Percentiles rank a stretch among this genome's conserved stretches.
Conservation (phyloP, 1,284 basidiomycete genomes). For the Athelia psychrophila region DNA sequence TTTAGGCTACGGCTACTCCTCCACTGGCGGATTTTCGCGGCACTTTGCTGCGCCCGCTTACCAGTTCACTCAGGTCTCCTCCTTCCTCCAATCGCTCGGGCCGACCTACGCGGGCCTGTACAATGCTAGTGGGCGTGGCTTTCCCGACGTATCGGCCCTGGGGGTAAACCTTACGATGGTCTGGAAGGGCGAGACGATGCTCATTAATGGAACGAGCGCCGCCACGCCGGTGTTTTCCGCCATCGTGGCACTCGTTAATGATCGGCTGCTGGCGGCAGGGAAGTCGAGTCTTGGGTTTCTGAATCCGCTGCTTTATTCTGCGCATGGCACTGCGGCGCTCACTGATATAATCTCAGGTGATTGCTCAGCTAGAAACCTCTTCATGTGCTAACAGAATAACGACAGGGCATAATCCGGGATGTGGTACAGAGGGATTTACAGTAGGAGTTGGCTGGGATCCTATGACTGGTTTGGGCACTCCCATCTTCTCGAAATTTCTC, state of each 20-base stretch:
- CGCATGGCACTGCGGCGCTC: conserved; percentile 23
- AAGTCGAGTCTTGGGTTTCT: conserved; percentile 45
- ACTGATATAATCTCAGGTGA: conserved; percentile 33
- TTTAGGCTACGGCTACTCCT: conserved; percentile 19
- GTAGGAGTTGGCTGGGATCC: conserved; percentile 28
- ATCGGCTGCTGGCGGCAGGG: conserved; percentile 39
- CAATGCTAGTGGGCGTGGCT: conserved; percentile 26
- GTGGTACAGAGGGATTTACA: conserved; percentile 24
- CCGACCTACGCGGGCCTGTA: neutral
- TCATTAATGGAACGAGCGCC: conserved; percentile 51
- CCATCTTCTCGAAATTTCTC: neutral
- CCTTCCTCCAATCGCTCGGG: neutral
- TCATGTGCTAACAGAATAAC: no score
- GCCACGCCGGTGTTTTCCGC: conserved; percentile 48
- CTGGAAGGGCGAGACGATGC: conserved; percentile 17
- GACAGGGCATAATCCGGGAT: conserved; percentile 32
- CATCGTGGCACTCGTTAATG: conserved; percentile 54
- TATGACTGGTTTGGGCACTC: neutral
- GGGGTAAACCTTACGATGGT: conserved; percentile 27
- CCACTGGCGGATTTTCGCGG: neutral
- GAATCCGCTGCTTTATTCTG: conserved; percentile 45
- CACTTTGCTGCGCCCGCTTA: neutral
- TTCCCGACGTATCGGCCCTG: conserved; percentile 34
- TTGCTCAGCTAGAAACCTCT: no score
- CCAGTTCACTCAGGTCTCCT: neutral